Evolutionary conservation across 140 eudicot species (phyloP).

Genomic region (Erigeron philadelphicus): DNA sequence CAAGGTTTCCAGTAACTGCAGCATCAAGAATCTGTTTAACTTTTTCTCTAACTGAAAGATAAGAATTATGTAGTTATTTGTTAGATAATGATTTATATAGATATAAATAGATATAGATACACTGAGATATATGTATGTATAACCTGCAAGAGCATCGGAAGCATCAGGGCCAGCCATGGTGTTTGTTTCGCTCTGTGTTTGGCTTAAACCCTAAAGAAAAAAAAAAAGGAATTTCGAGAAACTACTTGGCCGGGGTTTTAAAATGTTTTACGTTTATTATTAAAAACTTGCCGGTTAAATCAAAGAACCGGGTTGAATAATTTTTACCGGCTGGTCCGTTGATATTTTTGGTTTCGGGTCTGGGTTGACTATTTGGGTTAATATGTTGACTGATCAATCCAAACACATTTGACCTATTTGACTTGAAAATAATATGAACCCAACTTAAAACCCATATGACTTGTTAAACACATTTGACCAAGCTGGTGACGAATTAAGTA

Average conservation of each 20-base stretch:
- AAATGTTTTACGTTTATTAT: no score
- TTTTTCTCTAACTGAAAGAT: constrained; percentile 58
- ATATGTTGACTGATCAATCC: no score
- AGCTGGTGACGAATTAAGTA: no score
- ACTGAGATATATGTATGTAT: not conserved
- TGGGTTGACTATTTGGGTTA: no score
- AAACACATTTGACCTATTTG: no score
- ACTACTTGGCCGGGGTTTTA: not conserved
- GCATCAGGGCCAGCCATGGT: constrained; percentile 67
- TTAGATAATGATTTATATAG: not conserved
- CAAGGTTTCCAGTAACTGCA: constrained; percentile 68
- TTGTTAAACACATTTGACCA: no score
- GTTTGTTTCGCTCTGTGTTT: not conserved
- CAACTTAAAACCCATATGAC: no score
- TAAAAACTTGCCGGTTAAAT: no score
- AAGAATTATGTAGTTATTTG: not conserved
- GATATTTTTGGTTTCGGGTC: no score
- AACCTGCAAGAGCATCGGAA: constrained; percentile 87
- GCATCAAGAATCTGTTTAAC: constrained; percentile 74
- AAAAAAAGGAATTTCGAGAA: constrained; percentile 20
- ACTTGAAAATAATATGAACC: no score
- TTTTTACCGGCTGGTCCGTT: no score
- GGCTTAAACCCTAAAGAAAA: constrained; percentile 28
- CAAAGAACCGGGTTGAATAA: no score
- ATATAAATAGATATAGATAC: not conserved